These are phyloP conservation scores for Testicularia cyperi DNA, from an alignment of 1,284 basidiomycete species.

Conservation along the genomic window DNA sequence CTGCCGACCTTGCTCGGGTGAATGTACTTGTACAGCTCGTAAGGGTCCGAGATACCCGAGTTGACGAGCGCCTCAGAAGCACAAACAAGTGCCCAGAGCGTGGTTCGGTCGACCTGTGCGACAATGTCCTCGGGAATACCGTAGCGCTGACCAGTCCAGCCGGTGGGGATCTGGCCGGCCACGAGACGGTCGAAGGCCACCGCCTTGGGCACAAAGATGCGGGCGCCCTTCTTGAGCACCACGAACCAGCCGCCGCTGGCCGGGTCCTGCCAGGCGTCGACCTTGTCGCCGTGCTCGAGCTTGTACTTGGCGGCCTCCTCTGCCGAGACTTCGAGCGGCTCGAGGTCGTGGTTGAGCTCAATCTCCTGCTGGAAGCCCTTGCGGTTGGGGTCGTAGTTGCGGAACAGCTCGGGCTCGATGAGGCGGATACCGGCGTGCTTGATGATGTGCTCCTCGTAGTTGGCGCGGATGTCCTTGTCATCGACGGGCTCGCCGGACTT, in stretches of 20 bases:
- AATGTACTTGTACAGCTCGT: constrained; percentile 74
- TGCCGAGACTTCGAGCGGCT: constrained; percentile 88
- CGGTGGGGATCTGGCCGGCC: constrained; percentile 93
- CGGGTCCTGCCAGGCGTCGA: constrained; percentile 87
- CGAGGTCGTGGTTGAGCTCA: constrained; percentile 92
- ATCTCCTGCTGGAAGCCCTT: constrained; percentile 97
- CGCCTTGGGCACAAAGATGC: constrained; percentile 89
- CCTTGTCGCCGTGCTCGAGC: constrained; percentile 92
- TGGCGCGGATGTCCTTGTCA: constrained; percentile 91
- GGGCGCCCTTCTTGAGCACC: constrained; percentile 97
- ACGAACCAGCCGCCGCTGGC: constrained; percentile 82
- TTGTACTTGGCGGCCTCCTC: constrained; percentile 94
- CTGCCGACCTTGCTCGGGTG: constrained; percentile 84
- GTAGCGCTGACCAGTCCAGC: constrained; percentile 92
- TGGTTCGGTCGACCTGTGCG: constrained; percentile 88
- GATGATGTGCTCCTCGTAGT: constrained; percentile 92
- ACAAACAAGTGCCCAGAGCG: constrained; percentile 92
- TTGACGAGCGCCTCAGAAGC: constrained; percentile 90
- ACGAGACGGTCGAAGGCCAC: constrained; percentile 92
- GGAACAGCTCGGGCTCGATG: constrained; percentile 96
- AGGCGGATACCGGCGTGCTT: constrained; percentile 90
- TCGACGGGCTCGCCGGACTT: constrained; percentile 96
- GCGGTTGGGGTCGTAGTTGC: constrained; percentile 93
- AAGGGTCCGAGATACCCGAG: constrained; percentile 96
- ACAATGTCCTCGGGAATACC: constrained; percentile 98